Base-by-base conservation (phyloP, 768 basidiomycete species). In the Boletus subparvulus region DNA sequence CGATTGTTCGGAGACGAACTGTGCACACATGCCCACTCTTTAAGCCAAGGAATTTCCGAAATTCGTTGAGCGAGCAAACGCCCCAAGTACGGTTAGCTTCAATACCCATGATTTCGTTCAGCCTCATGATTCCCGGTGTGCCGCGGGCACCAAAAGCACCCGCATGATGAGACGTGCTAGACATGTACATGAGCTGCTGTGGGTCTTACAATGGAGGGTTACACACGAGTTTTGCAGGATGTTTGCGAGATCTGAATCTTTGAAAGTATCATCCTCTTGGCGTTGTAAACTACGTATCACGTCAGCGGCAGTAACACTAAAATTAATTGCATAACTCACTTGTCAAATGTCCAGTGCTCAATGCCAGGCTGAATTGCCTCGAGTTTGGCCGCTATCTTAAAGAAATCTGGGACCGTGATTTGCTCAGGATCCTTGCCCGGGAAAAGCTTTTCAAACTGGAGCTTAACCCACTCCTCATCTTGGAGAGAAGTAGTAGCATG, bases 71-170 rank as follows among this genome's bases (percentile, higher is more conserved):
- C 2, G 87, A 85, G 67, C 91, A 93, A 19, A 87, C 84, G 46
- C 90, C 91, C 91, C 91, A 94, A 21, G 66, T 61, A 32, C 92
- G 81, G 65, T 82, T 87, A 55, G 86, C 78, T 62, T 88, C 84
- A 45, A 94, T 92, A 41, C 90, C 90, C 88, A 94, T 88, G 40
- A 92, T 77, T 67, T 94, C 92, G 58, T 92, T 82, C 26, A 92
- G 65, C 42, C 80, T 83, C 86, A 93, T 88, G 46, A 80, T 70
- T n/a, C 70, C 78, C 46, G 92, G 92, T 3, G 88, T 92, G 6
- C 87, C 83, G 19, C 88, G 83, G 21, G 91, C 92, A 53, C 87
- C 77, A 74, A 92, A 93, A 16, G 85, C 78, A 50, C 75, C 85
- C 10, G 90, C 92, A 43, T 86, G 81, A 58, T 86, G 80, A 58